Base-by-base conservation (phyloP, 306 rosid genomes). In the Sechiopsis laciniata region DNA sequence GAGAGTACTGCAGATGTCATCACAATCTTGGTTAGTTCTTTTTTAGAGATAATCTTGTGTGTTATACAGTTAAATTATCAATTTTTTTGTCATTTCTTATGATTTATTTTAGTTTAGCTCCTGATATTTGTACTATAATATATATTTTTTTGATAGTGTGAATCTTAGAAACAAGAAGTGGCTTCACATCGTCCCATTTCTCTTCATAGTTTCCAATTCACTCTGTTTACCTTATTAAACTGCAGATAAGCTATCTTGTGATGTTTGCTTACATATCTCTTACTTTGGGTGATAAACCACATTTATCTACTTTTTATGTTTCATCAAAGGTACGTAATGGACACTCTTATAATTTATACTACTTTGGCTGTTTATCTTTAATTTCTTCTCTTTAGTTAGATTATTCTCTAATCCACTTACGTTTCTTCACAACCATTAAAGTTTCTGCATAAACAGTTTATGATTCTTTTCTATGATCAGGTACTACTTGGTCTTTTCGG, bases 241-340 rank as follows among this genome's bases (percentile, higher is more conserved):
- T 86, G 92, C 91, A 94, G 99, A 86, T 94, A 82, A 94, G 99
- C 88, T 94, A 94, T 77, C 88, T 94, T 53, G 99, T 94, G 82
- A 94, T 94, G 97, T 94, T 91, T 76, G 97, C 96, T 53, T 94
- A 94, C 78, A 91, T 94, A 73, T 94, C 99, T 81, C 95, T 94
- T 83, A 85, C 99, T 78, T 80, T 94, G 85, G 99, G 99, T 45
- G 96, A 94, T 80, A 85, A 87, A 42, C 96, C 91, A 45, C 86
- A 74, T 21, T 56, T 69, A 63, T 79, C 89, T 67, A 85, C 90
- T 75, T 94, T 94, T 84, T 94, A 83, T 75, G 83, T 91, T 80
- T 89, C 97, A 20, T 94, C 99, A 22, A 94, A 94, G 99, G 99
- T 94, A 84, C 46, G 45, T 9, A 69, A 85, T 71, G 73, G 59